A percentile compares a stretch with the other conserved stretches of the same genome.
Conservation (phyloP, 73 alveolate species). For the Uronychia setigera region DNA sequence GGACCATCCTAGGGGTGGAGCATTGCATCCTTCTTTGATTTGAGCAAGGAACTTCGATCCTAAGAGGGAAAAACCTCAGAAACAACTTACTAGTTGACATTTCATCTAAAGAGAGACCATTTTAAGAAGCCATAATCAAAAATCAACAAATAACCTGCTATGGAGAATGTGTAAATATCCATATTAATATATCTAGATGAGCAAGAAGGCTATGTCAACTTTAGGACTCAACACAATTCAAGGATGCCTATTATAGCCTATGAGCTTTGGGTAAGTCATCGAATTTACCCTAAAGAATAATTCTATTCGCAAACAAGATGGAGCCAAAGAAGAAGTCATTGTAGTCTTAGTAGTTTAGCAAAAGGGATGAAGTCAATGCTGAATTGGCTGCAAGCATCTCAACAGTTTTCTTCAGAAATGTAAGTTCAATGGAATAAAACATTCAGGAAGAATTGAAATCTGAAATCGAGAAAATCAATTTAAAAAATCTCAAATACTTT, state of each 20-base stretch:
- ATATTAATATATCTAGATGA: too few relatives aligned
- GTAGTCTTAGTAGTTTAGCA: background rate
- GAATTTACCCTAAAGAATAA: background rate
- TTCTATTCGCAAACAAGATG: background rate
- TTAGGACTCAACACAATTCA: background rate
- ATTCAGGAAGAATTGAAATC: background rate
- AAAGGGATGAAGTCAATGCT: background rate
- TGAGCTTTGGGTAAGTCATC: background rate
- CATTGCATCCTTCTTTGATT: background rate
- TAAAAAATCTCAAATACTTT: background rate
- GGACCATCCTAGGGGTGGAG: background rate
- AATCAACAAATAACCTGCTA: background rate
- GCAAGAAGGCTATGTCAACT: background rate
- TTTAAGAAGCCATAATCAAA: background rate
- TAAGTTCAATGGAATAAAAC: background rate
- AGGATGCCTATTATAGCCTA: background rate
- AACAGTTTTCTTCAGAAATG: background rate
- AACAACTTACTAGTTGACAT: background rate
- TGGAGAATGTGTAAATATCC: background rate
- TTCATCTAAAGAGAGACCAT: background rate
- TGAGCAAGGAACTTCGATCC: background rate
- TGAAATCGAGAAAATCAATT: background rate
- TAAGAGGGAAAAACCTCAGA: background rate
- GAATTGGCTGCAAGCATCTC: background rate
- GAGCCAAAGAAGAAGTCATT: background rate